Evolutionary conservation across 768 basidiomycete species (phyloP).

Genomic region (Mycena albidolilacea): DNA sequence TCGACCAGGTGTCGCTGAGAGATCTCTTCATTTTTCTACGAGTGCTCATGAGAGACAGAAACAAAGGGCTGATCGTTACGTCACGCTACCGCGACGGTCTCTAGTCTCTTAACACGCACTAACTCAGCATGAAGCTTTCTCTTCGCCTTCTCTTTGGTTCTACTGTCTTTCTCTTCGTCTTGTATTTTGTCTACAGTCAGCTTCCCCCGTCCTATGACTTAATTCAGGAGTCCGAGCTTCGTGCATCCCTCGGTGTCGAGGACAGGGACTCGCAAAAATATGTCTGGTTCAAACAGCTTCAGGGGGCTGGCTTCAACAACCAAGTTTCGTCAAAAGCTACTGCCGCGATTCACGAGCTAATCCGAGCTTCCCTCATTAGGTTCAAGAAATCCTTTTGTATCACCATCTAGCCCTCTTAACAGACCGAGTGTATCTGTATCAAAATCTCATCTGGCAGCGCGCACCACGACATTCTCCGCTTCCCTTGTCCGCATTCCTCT

Average conservation of each 20-base stretch:
- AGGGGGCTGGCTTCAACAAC: slow-evolving; percentile 66
- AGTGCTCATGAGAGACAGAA: background rate
- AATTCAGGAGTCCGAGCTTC: slow-evolving; percentile 45
- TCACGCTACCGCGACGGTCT: no score
- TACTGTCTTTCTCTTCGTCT: slow-evolving; percentile 33
- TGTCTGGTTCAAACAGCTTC: slow-evolving; percentile 61
- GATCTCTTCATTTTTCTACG: slow-evolving; percentile 27
- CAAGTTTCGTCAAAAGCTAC: slow-evolving; percentile 46
- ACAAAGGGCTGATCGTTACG: background rate
- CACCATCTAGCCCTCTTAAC: slow-evolving; percentile 61
- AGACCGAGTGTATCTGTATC: slow-evolving; percentile 59
- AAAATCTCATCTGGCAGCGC: slow-evolving; percentile 61
- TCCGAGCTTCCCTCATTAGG: slow-evolving; percentile 44
- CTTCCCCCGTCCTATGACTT: slow-evolving; percentile 52
- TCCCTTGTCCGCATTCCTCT: slow-evolving; percentile 61
- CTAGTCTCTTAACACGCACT: background rate
- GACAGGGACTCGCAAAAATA: slow-evolving; percentile 49
- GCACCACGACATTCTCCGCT: slow-evolving; percentile 55
- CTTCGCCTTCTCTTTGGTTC: slow-evolving; percentile 39
- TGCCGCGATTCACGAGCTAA: slow-evolving; percentile 31
- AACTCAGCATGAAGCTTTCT: background rate
- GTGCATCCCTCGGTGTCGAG: slow-evolving; percentile 47
- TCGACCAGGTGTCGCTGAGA: slow-evolving; percentile 33
- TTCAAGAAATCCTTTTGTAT: slow-evolving; percentile 62
- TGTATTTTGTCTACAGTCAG: slow-evolving; percentile 52